Percentiles rank a stretch among this genome's conserved stretches.
phyloP scores from a whole-genome alignment of 2,329 filamentous ascomycete genomes.

The Trichoderma sp. region DNA sequence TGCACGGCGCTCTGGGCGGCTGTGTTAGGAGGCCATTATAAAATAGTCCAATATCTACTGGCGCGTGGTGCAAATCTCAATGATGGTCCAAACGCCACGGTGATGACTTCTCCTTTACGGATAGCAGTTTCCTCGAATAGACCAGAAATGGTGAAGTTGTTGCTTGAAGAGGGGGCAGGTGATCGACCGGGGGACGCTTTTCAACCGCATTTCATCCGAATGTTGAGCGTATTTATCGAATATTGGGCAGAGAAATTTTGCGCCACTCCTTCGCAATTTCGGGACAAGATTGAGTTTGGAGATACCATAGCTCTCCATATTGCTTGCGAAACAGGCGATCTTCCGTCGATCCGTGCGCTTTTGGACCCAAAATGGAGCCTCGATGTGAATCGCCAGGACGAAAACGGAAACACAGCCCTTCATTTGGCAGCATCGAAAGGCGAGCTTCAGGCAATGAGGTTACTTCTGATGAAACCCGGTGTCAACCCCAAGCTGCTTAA shows the following conservation, averaged over 20 bases:
- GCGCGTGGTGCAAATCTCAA: neutral
- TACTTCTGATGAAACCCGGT: neutral
- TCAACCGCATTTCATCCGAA: fast-evolving
- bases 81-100: fast-evolving
- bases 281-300: neutral
- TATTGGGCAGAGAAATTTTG: neutral
- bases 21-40: neutral
- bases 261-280: neutral
- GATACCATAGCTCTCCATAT: neutral
- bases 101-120: fast-evolving
- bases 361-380: neutral
- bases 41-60: neutral
- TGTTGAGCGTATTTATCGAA: neutral
- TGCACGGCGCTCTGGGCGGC: neutral
- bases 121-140: fast-evolving
- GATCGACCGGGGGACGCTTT: no score
- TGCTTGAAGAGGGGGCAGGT: neutral
- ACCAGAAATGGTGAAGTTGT: neutral
- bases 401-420: neutral
- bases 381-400: neutral
- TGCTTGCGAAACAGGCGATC: neutral
- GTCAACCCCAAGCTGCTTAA: fast-evolving
- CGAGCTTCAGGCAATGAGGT: fast-evolving
- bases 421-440: neutral
- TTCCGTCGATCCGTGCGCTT: neutral